Evolutionary conservation across 1,139 yeast genomes (phyloP).

Genomic region (Suhomyces chickasaworum): DNA sequence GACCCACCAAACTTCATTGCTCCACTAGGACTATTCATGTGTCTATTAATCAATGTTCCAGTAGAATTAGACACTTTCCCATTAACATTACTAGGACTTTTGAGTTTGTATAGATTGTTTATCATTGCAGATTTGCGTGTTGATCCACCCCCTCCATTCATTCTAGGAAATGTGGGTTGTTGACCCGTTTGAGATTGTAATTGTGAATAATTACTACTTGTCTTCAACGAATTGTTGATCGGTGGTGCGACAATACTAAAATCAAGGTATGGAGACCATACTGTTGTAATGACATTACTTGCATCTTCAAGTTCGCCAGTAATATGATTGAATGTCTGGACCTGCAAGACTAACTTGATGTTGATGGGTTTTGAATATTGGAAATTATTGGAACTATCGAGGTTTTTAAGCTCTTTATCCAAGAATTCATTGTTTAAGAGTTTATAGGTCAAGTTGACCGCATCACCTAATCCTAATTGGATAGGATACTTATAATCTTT

Average conservation of each 20-base stretch:
- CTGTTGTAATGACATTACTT: slow-evolving; percentile 48
- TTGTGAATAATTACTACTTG: slow-evolving; percentile 26
- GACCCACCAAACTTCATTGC: slow-evolving; percentile 15
- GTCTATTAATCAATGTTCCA: slow-evolving; percentile 7
- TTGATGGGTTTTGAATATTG: slow-evolving; percentile 34
- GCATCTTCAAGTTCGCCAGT: slow-evolving; percentile 17
- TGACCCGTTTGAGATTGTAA: slow-evolving; percentile 24
- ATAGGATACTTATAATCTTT: slow-evolving; percentile 33
- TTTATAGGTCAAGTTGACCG: slow-evolving; percentile 49
- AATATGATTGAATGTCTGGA: slow-evolving; percentile 21
- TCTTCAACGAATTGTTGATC: slow-evolving; percentile 41
- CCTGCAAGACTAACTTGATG: slow-evolving; percentile 34
- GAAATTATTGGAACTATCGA: slow-evolving; percentile 17
- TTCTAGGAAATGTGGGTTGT: not conserved
- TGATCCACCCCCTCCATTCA: slow-evolving; percentile 9
- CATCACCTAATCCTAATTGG: slow-evolving; percentile 30
- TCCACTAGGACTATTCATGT: not conserved
- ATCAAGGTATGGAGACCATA: slow-evolving; percentile 65
- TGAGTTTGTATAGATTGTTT: slow-evolving; percentile 22
- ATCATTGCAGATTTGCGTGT: slow-evolving; percentile 25
- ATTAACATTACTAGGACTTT: slow-evolving; percentile 15
- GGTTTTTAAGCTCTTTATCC: slow-evolving; percentile 25
- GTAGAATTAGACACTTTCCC: slow-evolving; percentile 7
- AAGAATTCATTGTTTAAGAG: slow-evolving; percentile 35
- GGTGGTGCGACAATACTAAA: slow-evolving; percentile 54